Percentiles rank a stretch among this genome's conserved stretches.
Evolutionary conservation across 306 rosid genomes (phyloP).

Genomic region (Pterocarpus macrocarpus): DNA sequence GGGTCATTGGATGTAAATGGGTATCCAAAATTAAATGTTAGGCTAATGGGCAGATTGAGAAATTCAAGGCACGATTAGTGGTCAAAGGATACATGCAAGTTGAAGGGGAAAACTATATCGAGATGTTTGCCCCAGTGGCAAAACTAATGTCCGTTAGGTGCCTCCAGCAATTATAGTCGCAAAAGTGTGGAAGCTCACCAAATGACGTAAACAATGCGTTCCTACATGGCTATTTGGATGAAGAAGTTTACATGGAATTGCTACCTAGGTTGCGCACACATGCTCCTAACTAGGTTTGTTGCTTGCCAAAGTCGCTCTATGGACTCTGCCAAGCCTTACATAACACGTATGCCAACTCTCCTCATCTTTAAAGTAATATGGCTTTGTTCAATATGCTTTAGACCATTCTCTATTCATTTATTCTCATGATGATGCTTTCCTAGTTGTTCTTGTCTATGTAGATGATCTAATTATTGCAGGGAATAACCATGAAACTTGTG

Average conservation of each 20-base stretch:
- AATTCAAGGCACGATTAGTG: background rate
- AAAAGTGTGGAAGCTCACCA: background rate
- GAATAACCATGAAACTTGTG: background rate
- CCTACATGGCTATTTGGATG: background rate
- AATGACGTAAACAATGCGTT: background rate
- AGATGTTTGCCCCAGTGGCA: background rate
- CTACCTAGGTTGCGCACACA: no score
- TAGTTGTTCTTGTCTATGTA: background rate
- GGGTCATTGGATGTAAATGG: background rate
- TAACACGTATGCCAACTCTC: no score
- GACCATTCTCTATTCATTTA: background rate
- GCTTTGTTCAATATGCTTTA: no score
- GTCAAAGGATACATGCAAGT: background rate
- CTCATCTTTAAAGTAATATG: no score
- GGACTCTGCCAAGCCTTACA: no score
- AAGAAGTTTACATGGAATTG: no score
- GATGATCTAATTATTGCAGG: background rate
- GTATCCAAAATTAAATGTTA: background rate
- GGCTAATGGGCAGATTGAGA: background rate
- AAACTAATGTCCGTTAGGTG: background rate
- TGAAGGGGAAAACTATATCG: background rate
- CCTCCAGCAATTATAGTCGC: background rate
- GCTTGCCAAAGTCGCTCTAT: no score
- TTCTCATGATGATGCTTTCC: background rate
- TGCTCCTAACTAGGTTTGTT: no score